phyloP scores from a whole-genome alignment of 2,329 filamentous ascomycete species.

The Claviceps monticola region DNA sequence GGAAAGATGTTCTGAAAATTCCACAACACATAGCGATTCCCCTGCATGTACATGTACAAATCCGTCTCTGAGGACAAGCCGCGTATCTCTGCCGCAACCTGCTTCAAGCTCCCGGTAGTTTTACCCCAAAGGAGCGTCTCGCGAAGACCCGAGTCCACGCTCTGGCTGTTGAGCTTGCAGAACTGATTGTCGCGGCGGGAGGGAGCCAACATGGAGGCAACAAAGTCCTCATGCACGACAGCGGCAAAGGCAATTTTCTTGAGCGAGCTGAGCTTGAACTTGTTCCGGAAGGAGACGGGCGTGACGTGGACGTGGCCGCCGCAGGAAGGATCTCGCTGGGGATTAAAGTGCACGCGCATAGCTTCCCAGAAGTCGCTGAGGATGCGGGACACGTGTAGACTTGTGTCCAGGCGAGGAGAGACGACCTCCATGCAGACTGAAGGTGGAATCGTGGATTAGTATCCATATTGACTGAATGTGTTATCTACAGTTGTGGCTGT shows the following conservation, averaged over 20 bases:
- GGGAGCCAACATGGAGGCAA: slow-evolving; percentile 18
- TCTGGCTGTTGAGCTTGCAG: slow-evolving; percentile 20
- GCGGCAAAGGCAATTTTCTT: slow-evolving; percentile 24
- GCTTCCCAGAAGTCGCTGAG: slow-evolving; percentile 27
- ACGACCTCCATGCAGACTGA: slow-evolving; percentile 28
- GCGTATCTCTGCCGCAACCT: slow-evolving; percentile 18
- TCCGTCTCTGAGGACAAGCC: slow-evolving; percentile 15
- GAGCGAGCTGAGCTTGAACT: slow-evolving; percentile 21
- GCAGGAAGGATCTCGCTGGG: slow-evolving; percentile 21
- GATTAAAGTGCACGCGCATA: slow-evolving; percentile 26
- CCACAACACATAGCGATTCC: slow-evolving; percentile 25
- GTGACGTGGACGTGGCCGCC: slow-evolving; percentile 28
- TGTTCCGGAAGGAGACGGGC: slow-evolving; percentile 18
- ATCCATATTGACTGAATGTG: neutral
- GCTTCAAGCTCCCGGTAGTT: slow-evolving; percentile 12
- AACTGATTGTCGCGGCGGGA: slow-evolving; percentile 22
- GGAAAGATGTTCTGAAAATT: slow-evolving; percentile 27
- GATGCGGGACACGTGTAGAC: slow-evolving; percentile 17
- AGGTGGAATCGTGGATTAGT: neutral
- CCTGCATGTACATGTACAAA: slow-evolving; percentile 25
- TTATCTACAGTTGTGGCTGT: neutral
- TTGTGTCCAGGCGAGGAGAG: slow-evolving; percentile 24
- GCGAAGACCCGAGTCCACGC: slow-evolving; percentile 17
- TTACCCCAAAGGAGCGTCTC: slow-evolving; percentile 17
- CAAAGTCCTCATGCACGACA: slow-evolving; percentile 21